Conservation (phyloP, 2,329 filamentous ascomycete species). For the Diaporthe caulivora region DNA sequence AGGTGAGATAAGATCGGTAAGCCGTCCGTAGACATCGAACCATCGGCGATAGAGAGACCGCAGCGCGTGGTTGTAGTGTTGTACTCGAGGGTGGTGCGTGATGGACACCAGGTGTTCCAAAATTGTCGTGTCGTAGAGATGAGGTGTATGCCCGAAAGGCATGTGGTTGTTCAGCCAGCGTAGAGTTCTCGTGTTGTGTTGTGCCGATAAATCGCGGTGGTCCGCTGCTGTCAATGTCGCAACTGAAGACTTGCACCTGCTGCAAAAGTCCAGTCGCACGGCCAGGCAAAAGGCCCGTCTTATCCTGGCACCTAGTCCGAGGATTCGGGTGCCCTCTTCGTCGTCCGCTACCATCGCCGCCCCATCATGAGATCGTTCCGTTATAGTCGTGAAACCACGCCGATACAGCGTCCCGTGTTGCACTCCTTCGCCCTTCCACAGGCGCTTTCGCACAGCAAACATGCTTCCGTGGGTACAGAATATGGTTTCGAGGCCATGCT, state of each 20-base stretch:
- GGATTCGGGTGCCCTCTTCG: neutral
- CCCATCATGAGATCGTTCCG: conserved; percentile 21
- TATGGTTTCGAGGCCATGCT: neutral
- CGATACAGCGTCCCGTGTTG: conserved; percentile 17
- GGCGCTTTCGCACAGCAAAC: neutral
- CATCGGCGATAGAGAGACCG: neutral
- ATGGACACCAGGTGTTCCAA: conserved; percentile 28
- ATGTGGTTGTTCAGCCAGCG: neutral
- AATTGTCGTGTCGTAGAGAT: conserved; percentile 25
- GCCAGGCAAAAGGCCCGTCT: conserved; percentile 15
- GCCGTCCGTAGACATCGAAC: neutral
- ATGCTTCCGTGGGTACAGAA: conserved; percentile 7
- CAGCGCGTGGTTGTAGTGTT: neutral
- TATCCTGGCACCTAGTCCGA: conserved; percentile 16
- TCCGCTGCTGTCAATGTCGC: neutral
- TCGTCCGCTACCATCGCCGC: conserved; percentile 6
- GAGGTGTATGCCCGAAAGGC: neutral
- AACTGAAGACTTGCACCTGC: neutral
- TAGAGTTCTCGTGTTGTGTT: neutral
- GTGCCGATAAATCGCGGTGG: neutral
- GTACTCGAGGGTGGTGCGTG: conserved; percentile 14
- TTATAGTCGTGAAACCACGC: conserved; percentile 24
- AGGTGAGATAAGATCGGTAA: neutral
- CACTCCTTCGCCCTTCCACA: neutral
- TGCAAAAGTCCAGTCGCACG: conserved; percentile 2